Evolutionary conservation across 345 rosid species (phyloP).

Genomic region (Populus simonii): DNA sequence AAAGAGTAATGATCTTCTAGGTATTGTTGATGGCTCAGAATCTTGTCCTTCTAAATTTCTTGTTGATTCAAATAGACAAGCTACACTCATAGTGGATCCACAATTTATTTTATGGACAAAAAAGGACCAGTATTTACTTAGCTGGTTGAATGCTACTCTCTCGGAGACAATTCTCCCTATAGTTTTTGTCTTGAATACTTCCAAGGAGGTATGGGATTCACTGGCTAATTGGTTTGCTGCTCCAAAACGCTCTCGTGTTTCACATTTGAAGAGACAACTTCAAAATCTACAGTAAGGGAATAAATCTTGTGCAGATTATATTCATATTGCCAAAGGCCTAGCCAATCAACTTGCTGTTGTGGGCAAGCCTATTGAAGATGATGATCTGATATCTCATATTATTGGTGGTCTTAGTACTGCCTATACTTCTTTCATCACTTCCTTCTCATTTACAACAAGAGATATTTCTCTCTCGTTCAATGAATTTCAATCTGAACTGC

Average conservation of each 20-base stretch:
- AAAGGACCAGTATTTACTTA: background rate
- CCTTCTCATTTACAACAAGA: too few relatives aligned
- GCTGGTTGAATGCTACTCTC: background rate
- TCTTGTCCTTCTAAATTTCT: background rate
- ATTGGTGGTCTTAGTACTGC: background rate
- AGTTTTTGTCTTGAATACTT: background rate
- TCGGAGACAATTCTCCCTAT: too few relatives aligned
- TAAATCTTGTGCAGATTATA: too few relatives aligned
- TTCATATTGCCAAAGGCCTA: background rate
- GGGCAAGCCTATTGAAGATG: background rate
- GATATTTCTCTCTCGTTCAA: background rate
- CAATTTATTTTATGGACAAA: background rate
- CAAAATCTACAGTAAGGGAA: background rate
- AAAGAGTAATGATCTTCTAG: background rate
- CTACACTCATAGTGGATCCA: background rate
- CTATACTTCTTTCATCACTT: background rate
- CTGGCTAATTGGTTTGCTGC: background rate
- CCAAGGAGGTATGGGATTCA: background rate
- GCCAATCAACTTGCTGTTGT: background rate
- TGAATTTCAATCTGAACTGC: background rate
- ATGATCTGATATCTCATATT: too few relatives aligned
- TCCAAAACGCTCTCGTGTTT: accelerated
- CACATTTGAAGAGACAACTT: background rate
- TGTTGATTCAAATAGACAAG: background rate
- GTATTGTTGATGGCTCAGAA: background rate